Percentiles rank a stretch among this genome's conserved stretches.
phyloP scores from a whole-genome alignment of 306 rosid genomes.

The Erythrophleum fordii region DNA sequence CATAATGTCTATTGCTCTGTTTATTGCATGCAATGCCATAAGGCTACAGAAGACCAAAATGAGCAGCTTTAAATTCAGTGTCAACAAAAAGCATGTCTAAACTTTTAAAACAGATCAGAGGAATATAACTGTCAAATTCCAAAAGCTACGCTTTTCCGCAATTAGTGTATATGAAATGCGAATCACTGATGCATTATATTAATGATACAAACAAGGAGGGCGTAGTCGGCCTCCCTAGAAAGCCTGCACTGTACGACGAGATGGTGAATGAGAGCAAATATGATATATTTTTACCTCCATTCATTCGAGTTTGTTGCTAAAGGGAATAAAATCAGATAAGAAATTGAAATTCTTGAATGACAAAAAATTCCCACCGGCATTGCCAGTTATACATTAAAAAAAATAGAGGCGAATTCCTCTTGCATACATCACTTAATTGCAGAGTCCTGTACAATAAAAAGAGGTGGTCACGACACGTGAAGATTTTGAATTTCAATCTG shows the following conservation, averaged over 20 bases:
- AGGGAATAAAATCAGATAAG: neutral
- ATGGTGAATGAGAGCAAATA: neutral
- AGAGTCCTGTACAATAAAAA: neutral
- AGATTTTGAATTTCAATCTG: conserved; percentile 85
- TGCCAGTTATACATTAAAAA: neutral
- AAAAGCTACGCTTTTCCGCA: neutral
- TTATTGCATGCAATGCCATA: neutral
- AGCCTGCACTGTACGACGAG: neutral
- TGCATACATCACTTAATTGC: conserved; percentile 14
- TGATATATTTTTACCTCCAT: neutral
- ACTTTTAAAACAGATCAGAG: neutral
- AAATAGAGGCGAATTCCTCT: neutral
- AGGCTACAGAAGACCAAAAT: neutral
- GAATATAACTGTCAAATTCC: neutral
- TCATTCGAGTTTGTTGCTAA: neutral
- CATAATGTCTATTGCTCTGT: neutral
- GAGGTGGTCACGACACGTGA: conserved; percentile 59
- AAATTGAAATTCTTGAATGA: conserved; percentile 1
- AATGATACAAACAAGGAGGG: neutral
- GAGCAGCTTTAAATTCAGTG: neutral
- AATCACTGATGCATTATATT: neutral
- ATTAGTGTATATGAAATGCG: neutral
- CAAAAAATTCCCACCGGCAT: conserved; percentile 20
- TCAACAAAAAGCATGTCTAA: neutral
- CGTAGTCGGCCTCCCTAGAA: neutral